These are phyloP conservation scores for Nicotiana sylvestris DNA, from an alignment of 257 asterid species.

Conservation along the genomic window DNA sequence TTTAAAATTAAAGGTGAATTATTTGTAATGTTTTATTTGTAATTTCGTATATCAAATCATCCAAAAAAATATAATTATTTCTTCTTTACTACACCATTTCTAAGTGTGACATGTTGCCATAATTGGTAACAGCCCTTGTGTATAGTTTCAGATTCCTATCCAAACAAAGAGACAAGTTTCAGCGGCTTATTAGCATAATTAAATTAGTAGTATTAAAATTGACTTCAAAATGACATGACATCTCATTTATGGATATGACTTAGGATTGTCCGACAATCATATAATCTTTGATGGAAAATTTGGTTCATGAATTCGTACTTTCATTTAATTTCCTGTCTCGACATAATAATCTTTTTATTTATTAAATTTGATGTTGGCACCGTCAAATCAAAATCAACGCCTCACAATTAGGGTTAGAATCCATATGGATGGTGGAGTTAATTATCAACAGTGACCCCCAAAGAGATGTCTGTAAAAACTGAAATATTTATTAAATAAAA, in stretches of 20 bases:
- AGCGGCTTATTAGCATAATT: background rate
- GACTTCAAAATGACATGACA: background rate
- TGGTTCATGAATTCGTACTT: background rate
- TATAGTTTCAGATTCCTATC: background rate
- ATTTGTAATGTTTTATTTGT: background rate
- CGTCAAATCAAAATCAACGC: background rate
- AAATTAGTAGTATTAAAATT: background rate
- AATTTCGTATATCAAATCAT: background rate
- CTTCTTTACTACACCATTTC: background rate
- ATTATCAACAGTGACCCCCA: background rate
- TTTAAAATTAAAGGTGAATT: background rate
- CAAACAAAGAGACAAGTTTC: constrained; percentile 1
- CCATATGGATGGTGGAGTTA: background rate
- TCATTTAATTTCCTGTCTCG: background rate
- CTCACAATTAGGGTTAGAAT: background rate
- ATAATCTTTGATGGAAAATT: background rate
- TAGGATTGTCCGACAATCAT: background rate
- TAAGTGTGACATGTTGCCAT: background rate
- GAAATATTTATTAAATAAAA: background rate
- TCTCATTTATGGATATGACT: background rate
- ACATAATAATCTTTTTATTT: background rate
- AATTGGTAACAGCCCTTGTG: background rate
- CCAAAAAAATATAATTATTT: background rate
- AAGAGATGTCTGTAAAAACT: background rate
- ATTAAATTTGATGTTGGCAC: background rate